Evolutionary conservation across 805 yeast species (phyloP).

Genomic region (Saturnispora sekii): DNA sequence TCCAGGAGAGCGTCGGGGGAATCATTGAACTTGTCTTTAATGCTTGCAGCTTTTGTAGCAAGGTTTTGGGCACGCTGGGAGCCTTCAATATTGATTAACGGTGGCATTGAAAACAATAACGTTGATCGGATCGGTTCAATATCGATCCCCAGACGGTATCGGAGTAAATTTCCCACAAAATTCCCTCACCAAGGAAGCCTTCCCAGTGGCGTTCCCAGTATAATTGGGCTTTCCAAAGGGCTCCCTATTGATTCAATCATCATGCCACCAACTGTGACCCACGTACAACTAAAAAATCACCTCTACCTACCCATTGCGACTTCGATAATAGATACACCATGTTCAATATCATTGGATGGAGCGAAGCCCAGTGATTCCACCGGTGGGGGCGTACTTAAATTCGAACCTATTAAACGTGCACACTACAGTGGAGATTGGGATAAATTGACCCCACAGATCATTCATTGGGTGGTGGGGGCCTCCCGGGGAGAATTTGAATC

Average conservation of each 20-base stretch:
- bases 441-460: conserved; percentile 14
- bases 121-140: not conserved
- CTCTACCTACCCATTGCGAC: conserved; percentile 17
- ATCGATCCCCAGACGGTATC: too few species aligned
- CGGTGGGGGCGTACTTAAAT: not conserved
- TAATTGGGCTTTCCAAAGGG: not conserved
- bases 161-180: too few species aligned
- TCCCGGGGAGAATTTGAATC: conserved; percentile 15
- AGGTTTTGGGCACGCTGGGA: conserved; percentile 7
- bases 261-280: conserved; percentile 3
- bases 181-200: too few species aligned
- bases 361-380: not conserved
- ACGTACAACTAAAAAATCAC: not conserved
- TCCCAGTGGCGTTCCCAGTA: too few species aligned
- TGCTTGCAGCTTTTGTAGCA: conserved; percentile 9
- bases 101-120: conserved; percentile 7
- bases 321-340: conserved; percentile 16
- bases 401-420: conserved; percentile 11
- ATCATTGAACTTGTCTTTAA: conserved; percentile 12
- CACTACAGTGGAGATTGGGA: conserved; percentile 20
- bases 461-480: conserved; percentile 14
- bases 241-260: not conserved
- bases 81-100: conserved; percentile 10
- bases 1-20: conserved; percentile 11
- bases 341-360: not conserved